Evolutionary conservation across 1,284 basidiomycete genomes (phyloP), one percentile per base, ranked within the genome.

Genomic region (Cryptococcus depauperatus): DNA sequence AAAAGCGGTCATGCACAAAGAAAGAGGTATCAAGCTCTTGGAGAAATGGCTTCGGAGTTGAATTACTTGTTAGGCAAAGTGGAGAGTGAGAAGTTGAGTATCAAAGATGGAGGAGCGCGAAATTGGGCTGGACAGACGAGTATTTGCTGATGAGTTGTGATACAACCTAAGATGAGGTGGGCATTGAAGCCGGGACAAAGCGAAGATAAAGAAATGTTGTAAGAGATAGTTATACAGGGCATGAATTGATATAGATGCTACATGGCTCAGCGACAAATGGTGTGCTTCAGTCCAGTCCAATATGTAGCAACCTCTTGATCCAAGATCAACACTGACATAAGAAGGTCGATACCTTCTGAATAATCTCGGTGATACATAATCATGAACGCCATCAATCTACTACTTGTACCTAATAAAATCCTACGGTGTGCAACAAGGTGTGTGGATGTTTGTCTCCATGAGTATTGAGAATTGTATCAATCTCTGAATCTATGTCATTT

Each of bases 361-460:
- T n/a, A n/a, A n/a, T n/a, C n/a, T n/a, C n/a, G n/a, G n/a, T n/a
- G n/a, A n/a, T n/a, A n/a, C n/a, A n/a, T n/a, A n/a, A n/a, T n/a
- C n/a, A n/a, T n/a, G n/a, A n/a, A n/a, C n/a, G n/a, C n/a, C n/a
- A n/a, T n/a, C n/a, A n/a, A n/a, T n/a, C n/a, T n/a, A n/a, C n/a
- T n/a, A n/a, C n/a, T 30, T 30, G 16, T 30, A 30, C 16, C 37
- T 45, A 95, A 67, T 90, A 95, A 69, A 84, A 95, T 25, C 81
- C 84, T 32, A 95, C 84, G 10, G 85, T 85, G 65, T 98, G 95
- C 37, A 98, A 74, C 26, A 98, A 73, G 61, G 80, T 83, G 70
- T 98, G 95, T 0, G 93, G 90, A 67, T 96, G 90, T 43, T 80
- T 83, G 44, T 86, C 83, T 65, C 88, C 83, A 55, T 98, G 93